These are phyloP conservation scores for Monosporozyma servazzii DNA, from an alignment of 805 yeast genomes.

Conservation along the genomic window DNA sequence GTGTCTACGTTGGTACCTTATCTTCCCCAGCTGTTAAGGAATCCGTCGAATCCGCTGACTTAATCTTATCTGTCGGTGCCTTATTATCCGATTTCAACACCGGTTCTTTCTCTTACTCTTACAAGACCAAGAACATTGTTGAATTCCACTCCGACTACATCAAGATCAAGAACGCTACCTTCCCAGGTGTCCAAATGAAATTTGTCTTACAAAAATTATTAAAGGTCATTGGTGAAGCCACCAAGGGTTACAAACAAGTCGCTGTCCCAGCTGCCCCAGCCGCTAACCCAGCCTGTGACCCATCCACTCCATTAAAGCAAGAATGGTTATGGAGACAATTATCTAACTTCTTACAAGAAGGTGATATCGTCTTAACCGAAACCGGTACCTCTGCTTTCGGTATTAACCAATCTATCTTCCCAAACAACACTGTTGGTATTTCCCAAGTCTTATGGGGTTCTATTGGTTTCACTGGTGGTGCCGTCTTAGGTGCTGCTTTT, in stretches of 20 bases:
- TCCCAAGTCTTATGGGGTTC: constrained; percentile 74
- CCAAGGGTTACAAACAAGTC: constrained; percentile 39
- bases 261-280: constrained; percentile 47
- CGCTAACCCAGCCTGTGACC: constrained; percentile 37
- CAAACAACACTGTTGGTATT: constrained; percentile 51
- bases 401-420: constrained; percentile 57
- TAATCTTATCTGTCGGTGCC: constrained; percentile 73
- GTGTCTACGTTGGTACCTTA: constrained; percentile 78
- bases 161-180: constrained; percentile 59
- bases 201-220: constrained; percentile 39
- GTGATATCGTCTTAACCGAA: constrained; percentile 60
- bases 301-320: constrained; percentile 44
- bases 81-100: constrained; percentile 83
- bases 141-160: constrained; percentile 74
- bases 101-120: constrained; percentile 73
- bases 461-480: constrained; percentile 63
- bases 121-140: constrained; percentile 63
- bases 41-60: constrained; percentile 65
- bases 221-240: constrained; percentile 31
- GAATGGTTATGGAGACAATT: constrained; percentile 63
- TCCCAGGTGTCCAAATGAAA: constrained; percentile 68
- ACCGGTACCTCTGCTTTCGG: constrained; percentile 74
- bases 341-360: constrained; percentile 52
- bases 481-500: constrained; percentile 57
- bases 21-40: constrained; percentile 64